Base-by-base conservation (phyloP, 2,329 filamentous ascomycete genomes). In the Graphilbum sp. region DNA sequence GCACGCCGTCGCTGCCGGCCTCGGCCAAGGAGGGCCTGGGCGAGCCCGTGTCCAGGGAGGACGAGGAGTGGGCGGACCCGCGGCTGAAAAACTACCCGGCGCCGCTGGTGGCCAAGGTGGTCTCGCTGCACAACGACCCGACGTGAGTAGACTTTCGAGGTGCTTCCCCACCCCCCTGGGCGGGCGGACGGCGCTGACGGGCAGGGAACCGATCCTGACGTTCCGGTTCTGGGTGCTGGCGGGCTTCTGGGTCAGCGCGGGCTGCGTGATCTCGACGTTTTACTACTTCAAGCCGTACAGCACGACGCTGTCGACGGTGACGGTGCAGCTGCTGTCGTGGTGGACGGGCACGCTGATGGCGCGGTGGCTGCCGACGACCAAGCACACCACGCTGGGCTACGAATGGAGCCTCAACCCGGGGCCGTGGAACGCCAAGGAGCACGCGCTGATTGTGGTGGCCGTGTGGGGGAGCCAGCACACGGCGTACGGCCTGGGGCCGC, bases 261-360 rank as follows among this genome's bases (percentile, higher is more conserved):
- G 53, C 25, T 51, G 48, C 27, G 49, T 46, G 20, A 48, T 54
- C 15, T 50, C 51, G 12, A 48, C 52, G 17, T 49, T 55, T 36
- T 55, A 55, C 41, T 54, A 52, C 41, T 54, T 54, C 42, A 55
- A 55, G 41, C 52, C 52, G 1, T 55, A 55, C 38, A 37, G 17
- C 19, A 43, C 43, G 30, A 48, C 36, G 5, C 46, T 55, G 10
- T 49, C 44, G 16, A 52, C 49, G 38, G 53, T 51, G 35, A 50
- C 50, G 6, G 50, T 55, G 15, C 52, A 54, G 47, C 44, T 54
- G 20, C 46, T 53, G 2, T 52, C 51, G 0, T 54, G 51, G 52
- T 50, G 51, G 7, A 53, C 54, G 51, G 52, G 51, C 7, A 43
- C 48, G 12, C 39, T 39, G 12, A 50, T 55, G 50, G 46, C 47